These are phyloP conservation scores for Millerozyma acaciae DNA, from an alignment of 805 yeast species.

Conservation along the genomic window DNA sequence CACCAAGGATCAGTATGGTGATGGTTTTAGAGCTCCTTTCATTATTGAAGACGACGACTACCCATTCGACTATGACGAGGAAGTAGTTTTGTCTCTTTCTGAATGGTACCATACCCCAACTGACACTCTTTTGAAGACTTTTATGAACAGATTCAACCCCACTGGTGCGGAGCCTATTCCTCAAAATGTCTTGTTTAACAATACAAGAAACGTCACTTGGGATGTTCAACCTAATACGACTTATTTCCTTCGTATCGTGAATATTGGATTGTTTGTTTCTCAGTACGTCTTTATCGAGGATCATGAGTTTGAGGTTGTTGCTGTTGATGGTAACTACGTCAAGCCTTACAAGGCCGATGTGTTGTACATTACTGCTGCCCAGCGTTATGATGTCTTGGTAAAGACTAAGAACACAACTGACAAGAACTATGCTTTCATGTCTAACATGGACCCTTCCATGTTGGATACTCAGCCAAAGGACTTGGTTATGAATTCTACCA, in stretches of 20 bases:
- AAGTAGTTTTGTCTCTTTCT: slow-evolving; percentile 50
- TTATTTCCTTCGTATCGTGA: slow-evolving; percentile 60
- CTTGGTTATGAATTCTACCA: slow-evolving; percentile 49
- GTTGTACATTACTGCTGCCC: slow-evolving; percentile 72
- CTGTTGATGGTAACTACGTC: slow-evolving; percentile 50
- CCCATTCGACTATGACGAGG: slow-evolving; percentile 64
- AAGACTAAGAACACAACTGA: slow-evolving; percentile 45
- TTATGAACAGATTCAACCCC: slow-evolving; percentile 66
- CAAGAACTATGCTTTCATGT: slow-evolving; percentile 59
- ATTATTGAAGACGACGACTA: slow-evolving; percentile 58
- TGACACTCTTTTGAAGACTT: slow-evolving; percentile 41
- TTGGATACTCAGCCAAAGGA: slow-evolving; percentile 64
- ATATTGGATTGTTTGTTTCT: slow-evolving; percentile 70
- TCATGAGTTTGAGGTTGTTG: slow-evolving; percentile 39
- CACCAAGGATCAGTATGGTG: slow-evolving; percentile 84
- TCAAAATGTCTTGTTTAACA: slow-evolving; percentile 60
- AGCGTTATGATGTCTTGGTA: slow-evolving; percentile 69
- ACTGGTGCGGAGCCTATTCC: slow-evolving; percentile 86
- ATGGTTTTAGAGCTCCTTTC: slow-evolving; percentile 82
- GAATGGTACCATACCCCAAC: slow-evolving; percentile 64
- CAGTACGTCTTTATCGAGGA: slow-evolving; percentile 45
- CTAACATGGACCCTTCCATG: slow-evolving; percentile 61
- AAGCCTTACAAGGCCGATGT: slow-evolving; percentile 53
- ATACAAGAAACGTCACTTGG: slow-evolving; percentile 55
- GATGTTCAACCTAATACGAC: slow-evolving; percentile 56